Conservation (phyloP, 441 rosid genomes). For the Metrosideros polymorpha region DNA sequence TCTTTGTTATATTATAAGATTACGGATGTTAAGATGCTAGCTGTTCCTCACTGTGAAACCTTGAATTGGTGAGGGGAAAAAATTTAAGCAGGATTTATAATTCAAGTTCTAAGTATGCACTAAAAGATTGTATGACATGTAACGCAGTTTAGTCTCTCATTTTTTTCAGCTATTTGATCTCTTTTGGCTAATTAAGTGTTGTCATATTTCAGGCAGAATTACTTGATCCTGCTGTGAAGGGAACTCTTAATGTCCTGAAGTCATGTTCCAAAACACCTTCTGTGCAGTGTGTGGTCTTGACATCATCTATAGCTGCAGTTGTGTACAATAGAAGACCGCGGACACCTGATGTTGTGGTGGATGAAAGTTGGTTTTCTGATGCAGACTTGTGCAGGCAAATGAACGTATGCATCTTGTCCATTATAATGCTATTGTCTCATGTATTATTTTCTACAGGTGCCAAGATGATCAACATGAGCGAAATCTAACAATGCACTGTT, state of each 20-base stretch:
- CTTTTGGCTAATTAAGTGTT: neutral
- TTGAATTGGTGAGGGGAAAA: neutral
- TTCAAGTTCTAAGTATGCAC: neutral
- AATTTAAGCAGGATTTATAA: neutral
- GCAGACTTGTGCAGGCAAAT: conserved; percentile 46
- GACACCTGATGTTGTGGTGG: conserved; percentile 73
- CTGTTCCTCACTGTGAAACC: neutral
- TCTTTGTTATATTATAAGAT: neutral
- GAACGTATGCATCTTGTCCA: conserved; percentile 35
- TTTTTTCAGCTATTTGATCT: neutral
- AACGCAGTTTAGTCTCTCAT: neutral
- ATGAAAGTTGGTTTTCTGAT: conserved; percentile 77
- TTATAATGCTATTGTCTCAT: neutral
- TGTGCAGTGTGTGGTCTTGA: conserved; percentile 61
- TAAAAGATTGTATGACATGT: neutral
- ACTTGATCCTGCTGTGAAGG: conserved; percentile 86
- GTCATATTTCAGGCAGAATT: conserved; percentile 46
- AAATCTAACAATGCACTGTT: neutral
- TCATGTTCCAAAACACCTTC: conserved; percentile 65
- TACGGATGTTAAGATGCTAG: neutral
- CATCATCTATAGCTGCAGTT: conserved; percentile 85
- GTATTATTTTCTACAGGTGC: neutral
- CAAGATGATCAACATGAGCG: neutral
- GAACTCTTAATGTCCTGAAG: conserved; percentile 75
- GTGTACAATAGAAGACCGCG: conserved; percentile 54